These are phyloP conservation scores for Mytilinidion resinicola DNA, from an alignment of 495 filamentous ascomycete genomes.

Conservation along the genomic window DNA sequence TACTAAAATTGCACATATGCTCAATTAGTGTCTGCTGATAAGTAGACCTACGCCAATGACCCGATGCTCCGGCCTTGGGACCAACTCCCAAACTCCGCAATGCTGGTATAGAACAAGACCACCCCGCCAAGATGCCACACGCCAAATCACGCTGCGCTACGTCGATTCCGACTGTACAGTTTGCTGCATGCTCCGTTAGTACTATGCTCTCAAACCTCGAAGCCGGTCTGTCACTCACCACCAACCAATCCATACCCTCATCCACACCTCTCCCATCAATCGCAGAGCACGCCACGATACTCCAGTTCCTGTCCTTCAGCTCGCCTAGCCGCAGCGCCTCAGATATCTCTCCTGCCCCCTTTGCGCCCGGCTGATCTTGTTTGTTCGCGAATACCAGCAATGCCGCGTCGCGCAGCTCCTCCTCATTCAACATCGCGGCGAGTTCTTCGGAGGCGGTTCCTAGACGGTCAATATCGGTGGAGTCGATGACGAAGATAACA, in stretches of 20 bases:
- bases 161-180: slow-evolving; percentile 13
- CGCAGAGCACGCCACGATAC: slow-evolving; percentile 93
- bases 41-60: neutral
- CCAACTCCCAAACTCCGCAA: slow-evolving; percentile 12
- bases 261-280: slow-evolving; percentile 90
- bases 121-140: neutral
- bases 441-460: slow-evolving; percentile 89
- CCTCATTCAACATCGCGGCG: slow-evolving; percentile 91
- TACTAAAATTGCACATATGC: too few relatives aligned
- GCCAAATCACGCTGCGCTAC: neutral
- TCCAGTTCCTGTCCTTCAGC: slow-evolving; percentile 95
- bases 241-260: slow-evolving; percentile 98
- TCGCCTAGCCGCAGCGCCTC: slow-evolving; percentile 86
- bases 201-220: neutral
- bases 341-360: slow-evolving; percentile 92
- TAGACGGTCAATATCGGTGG: slow-evolving; percentile 90
- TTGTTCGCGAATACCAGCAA: slow-evolving; percentile 97
- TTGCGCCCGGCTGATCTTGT: slow-evolving; percentile 95
- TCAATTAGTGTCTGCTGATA: too few relatives aligned
- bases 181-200: slow-evolving; percentile 6
- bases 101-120: slow-evolving; percentile 6
- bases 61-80: neutral
- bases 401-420: slow-evolving; percentile 87
- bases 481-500: slow-evolving; percentile 97
- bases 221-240: slow-evolving; percentile 57